phyloP scores from a whole-genome alignment of 176 grass and related monocot genomes.

The Ampelocalamus luodianensis region DNA sequence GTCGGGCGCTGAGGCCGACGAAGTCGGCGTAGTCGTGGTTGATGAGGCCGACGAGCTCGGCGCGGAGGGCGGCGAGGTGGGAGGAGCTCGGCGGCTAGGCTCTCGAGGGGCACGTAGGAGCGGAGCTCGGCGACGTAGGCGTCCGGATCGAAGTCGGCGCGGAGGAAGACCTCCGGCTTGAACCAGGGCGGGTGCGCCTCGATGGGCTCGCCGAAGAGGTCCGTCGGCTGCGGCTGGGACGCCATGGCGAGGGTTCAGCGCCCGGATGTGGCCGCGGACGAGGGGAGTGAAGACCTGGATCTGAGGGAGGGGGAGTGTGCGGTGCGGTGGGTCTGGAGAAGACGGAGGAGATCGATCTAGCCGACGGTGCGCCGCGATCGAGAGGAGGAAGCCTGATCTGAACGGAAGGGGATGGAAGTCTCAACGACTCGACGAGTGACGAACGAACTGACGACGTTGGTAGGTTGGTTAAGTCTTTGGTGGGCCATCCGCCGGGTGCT shows the following conservation, averaged over 20 bases:
- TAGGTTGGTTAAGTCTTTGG: no score
- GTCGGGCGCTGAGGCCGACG: conserved; percentile 77
- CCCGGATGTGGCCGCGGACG: background rate
- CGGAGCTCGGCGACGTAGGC: conserved; percentile 87
- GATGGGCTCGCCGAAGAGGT: conserved; percentile 93
- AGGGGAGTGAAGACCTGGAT: background rate
- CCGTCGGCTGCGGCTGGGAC: conserved; percentile 38
- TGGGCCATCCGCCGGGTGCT: no score
- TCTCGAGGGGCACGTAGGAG: conserved; percentile 94
- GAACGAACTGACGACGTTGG: no score
- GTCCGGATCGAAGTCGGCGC: conserved; percentile 65
- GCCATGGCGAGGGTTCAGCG: conserved; percentile 34
- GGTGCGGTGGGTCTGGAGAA: no score
- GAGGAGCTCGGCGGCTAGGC: conserved; percentile 84
- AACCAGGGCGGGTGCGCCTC: conserved; percentile 92
- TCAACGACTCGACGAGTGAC: no score
- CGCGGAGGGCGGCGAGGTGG: conserved; percentile 76
- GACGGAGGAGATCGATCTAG: no score
- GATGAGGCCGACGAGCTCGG: conserved; percentile 94
- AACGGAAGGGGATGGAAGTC: no score
- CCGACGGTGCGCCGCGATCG: no score
- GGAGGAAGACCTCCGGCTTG: conserved; percentile 63
- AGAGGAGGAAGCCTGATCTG: no score
- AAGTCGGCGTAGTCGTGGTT: conserved; percentile 98
- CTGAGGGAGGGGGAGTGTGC: background rate